A percentile compares a stretch with the other conserved stretches of the same genome.
Conservation (phyloP, 225 moss, liverwort and hornwort genomes). For the Bryoerythrophyllum caledonicum region DNA sequence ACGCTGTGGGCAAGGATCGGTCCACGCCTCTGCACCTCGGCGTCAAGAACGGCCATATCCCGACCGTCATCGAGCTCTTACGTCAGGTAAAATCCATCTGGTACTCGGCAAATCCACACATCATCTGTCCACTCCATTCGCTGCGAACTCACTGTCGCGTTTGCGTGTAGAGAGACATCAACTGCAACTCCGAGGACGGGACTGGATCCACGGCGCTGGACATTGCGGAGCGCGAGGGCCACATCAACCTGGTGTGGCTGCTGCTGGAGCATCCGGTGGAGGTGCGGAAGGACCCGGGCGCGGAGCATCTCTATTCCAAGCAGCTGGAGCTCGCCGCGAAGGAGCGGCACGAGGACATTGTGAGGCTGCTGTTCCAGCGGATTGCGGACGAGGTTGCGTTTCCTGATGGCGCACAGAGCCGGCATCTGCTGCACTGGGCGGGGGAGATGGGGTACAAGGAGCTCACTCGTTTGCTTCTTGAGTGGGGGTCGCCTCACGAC, state of each 20-base stretch:
- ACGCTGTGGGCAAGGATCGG: conserved; percentile 30
- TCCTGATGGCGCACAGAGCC: not conserved
- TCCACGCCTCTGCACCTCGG: conserved; percentile 56
- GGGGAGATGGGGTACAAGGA: conserved; percentile 37
- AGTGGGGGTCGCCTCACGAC: conserved; percentile 30
- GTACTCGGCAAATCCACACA: not conserved
- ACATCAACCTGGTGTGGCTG: conserved; percentile 44
- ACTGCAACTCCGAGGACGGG: conserved; percentile 50
- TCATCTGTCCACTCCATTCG: no score
- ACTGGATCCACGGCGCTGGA: conserved; percentile 42
- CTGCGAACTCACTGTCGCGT: no score
- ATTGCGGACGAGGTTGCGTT: conserved; percentile 47
- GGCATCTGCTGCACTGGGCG: conserved; percentile 49
- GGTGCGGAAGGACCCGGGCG: conserved; percentile 37
- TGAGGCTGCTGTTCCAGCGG: conserved; percentile 32
- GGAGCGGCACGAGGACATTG: conserved; percentile 36
- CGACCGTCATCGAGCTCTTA: conserved; percentile 49
- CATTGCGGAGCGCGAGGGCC: conserved; percentile 50
- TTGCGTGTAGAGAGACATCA: conserved; percentile 34
- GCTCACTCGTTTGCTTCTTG: conserved; percentile 33
- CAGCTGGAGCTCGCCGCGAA: conserved; percentile 47
- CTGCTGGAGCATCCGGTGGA: conserved; percentile 51
- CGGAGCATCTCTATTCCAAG: conserved; percentile 53
- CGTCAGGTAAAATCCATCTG: conserved; percentile 37
- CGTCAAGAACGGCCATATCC: conserved; percentile 41